These are phyloP conservation scores for Jacaranda mimosifolia DNA, from an alignment of 257 asterid genomes.

Conservation along the genomic window DNA sequence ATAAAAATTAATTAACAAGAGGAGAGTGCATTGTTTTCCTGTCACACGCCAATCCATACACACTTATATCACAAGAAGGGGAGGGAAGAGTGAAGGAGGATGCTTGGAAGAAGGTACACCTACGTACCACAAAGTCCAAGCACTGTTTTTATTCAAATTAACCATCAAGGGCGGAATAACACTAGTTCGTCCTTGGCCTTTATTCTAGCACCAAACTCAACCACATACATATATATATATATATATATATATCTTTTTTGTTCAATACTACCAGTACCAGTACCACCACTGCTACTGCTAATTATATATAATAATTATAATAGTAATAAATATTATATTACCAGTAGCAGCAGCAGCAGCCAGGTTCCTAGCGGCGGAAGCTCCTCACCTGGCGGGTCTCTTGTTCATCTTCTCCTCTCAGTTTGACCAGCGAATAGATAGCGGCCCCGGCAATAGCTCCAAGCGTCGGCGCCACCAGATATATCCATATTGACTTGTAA, in stretches of 20 bases:
- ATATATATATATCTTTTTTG: too few relatives aligned
- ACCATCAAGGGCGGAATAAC: constrained; percentile 39
- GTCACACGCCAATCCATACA: not conserved
- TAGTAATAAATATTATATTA: not conserved
- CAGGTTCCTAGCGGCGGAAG: constrained; percentile 57
- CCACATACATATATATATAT: not conserved
- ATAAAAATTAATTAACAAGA: constrained; percentile 14
- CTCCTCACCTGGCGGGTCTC: constrained; percentile 62
- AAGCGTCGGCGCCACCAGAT: constrained; percentile 80
- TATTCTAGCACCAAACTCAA: constrained; percentile 39
- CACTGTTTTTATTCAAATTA: constrained; percentile 34
- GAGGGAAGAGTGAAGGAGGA: constrained; percentile 1
- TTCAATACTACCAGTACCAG: too few relatives aligned
- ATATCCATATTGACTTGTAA: constrained; percentile 83
- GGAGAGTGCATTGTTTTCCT: not conserved
- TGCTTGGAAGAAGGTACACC: constrained; percentile 18
- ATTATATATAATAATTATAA: not conserved
- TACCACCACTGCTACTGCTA: too few relatives aligned
- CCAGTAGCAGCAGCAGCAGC: not conserved
- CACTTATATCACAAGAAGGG: constrained; percentile 5
- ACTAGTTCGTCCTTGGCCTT: constrained; percentile 44
- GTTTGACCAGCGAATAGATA: constrained; percentile 62
- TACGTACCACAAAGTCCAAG: constrained; percentile 26
- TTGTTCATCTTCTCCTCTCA: constrained; percentile 52
- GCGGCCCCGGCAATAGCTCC: constrained; percentile 88